A percentile compares a stretch with the other conserved stretches of the same genome.
Evolutionary conservation across 306 rosid species (phyloP).

Genomic region (Cicer arietinum): DNA sequence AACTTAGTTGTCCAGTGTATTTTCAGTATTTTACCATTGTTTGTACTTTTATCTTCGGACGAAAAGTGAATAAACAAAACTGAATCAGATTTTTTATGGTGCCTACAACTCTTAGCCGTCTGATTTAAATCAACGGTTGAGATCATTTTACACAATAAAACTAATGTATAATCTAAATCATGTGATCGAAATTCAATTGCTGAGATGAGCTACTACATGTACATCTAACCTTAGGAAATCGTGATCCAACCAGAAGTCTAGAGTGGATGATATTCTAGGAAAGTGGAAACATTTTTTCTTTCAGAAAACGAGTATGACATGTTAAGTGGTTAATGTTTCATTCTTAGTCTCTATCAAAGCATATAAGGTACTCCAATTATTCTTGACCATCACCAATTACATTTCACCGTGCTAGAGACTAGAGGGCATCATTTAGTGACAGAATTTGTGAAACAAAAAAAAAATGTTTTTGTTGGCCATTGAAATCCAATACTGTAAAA

Average conservation of each 20-base stretch:
- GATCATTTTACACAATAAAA: too few species aligned
- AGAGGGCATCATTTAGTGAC: constrained; percentile 32
- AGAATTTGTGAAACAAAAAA: constrained; percentile 46
- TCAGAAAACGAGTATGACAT: constrained; percentile 30
- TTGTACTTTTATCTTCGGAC: not conserved
- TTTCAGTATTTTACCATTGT: not conserved
- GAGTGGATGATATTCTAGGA: constrained; percentile 8
- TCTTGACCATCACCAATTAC: constrained; percentile 35
- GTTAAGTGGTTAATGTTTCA: constrained; percentile 39
- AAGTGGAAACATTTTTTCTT: constrained; percentile 29
- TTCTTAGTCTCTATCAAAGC: constrained; percentile 30
- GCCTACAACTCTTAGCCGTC: too few species aligned
- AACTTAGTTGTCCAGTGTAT: not conserved
- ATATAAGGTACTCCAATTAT: constrained; percentile 27
- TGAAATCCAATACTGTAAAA: constrained; percentile 22
- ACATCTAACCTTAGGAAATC: too few species aligned
- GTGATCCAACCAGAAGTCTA: not conserved
- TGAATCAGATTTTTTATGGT: too few species aligned
- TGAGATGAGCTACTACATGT: too few species aligned
- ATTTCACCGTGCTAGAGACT: constrained; percentile 26
- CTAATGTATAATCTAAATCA: too few species aligned
- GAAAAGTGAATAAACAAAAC: not conserved
- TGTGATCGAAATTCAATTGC: too few species aligned
- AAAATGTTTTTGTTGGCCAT: constrained; percentile 28
- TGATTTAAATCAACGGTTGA: too few species aligned